Evolutionary conservation across 805 yeast genomes (phyloP).

Genomic region (Candida xiaguanensis): DNA sequence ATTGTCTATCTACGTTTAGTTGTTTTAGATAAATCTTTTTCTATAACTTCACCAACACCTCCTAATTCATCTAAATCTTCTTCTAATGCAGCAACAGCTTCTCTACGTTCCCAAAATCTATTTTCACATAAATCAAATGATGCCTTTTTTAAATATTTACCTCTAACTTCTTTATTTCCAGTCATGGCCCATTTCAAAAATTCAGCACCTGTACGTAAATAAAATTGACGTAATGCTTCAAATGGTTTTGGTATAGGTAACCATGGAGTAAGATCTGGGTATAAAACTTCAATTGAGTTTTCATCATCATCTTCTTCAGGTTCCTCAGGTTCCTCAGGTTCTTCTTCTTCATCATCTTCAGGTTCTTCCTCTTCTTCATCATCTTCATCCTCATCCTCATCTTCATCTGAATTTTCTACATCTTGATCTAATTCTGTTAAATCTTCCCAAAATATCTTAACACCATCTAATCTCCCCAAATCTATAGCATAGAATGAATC

Average conservation of each 20-base stretch:
- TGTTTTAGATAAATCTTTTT: conserved; percentile 54
- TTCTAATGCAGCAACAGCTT: conserved; percentile 81
- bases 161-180: conserved; percentile 79
- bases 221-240: conserved; percentile 79
- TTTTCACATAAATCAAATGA: conserved; percentile 90
- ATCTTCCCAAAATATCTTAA: conserved; percentile 88
- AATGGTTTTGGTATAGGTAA: conserved; percentile 95
- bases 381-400: conserved; percentile 42
- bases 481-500: conserved; percentile 87
- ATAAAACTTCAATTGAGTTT: conserved; percentile 60
- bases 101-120: conserved; percentile 99
- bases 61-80: conserved; percentile 87
- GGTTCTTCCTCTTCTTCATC: conserved; percentile 72
- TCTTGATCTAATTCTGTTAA: conserved; percentile 52
- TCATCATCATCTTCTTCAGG: conserved; percentile 55
- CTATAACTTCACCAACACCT: conserved; percentile 85
- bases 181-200: conserved; percentile 93
- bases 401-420: conserved; percentile 62
- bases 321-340: conserved; percentile 37
- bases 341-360: conserved; percentile 46
- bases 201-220: conserved; percentile 78
- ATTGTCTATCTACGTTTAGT: conserved; percentile 51
- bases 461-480: conserved; percentile 81
- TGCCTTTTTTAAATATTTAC: conserved; percentile 82
- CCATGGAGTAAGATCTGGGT: conserved; percentile 94